These are phyloP conservation scores for Dictyostelium firmibasis DNA, from an alignment of 78 protist genomes.

Conservation along the genomic window DNA sequence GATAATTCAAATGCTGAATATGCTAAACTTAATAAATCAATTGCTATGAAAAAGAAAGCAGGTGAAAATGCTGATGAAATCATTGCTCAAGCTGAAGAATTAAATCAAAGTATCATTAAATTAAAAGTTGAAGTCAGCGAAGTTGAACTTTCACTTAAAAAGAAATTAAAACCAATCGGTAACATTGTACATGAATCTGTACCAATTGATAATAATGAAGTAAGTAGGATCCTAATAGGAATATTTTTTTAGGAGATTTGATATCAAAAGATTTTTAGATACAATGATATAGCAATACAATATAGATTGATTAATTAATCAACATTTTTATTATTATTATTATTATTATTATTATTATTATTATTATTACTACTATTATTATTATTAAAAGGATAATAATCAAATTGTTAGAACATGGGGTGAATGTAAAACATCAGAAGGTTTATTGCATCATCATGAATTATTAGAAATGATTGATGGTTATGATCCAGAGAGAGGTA, in stretches of 20 bases:
- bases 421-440: conserved; percentile 60
- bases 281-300: too few relatives aligned
- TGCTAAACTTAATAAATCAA: conserved; percentile 34
- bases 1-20: conserved; percentile 39
- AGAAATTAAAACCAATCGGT: conserved; percentile 86
- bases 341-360: too few relatives aligned
- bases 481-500: conserved; percentile 86
- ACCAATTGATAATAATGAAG: conserved; percentile 90
- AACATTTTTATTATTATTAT: too few relatives aligned
- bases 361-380: too few relatives aligned
- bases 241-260: too few relatives aligned
- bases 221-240: too few relatives aligned
- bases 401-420: conserved; percentile 78
- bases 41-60: conserved; percentile 75
- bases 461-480: conserved; percentile 93
- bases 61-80: conserved; percentile 37
- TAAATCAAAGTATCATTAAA: conserved; percentile 40
- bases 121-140: conserved; percentile 26
- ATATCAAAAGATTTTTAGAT: too few relatives aligned
- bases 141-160: background rate
- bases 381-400: conserved; percentile 86
- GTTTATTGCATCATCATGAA: conserved; percentile 86
- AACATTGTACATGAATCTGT: conserved; percentile 95
- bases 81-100: conserved; percentile 19
- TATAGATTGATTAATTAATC: background rate